Conservation (phyloP, 1,284 basidiomycete species). For the Retiboletus flavoniger region DNA sequence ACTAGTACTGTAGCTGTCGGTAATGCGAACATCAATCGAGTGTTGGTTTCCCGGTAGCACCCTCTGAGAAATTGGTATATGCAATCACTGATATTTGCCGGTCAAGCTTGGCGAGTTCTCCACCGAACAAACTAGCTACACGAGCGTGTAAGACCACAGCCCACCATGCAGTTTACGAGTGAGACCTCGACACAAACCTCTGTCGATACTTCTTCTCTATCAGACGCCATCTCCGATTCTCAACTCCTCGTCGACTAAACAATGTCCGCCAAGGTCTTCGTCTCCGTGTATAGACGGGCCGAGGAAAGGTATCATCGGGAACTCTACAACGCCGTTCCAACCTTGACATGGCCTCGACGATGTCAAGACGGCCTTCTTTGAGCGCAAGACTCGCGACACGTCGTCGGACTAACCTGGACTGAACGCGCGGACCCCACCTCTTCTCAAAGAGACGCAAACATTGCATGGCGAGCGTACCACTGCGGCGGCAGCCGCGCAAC, state of each 20-base stretch:
- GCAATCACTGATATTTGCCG: not conserved
- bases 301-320: conserved; percentile 8
- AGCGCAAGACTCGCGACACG: conserved; percentile 55
- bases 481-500: conserved; percentile 44
- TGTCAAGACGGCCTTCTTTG: conserved; percentile 57
- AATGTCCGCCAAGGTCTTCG: conserved; percentile 25
- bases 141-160: not conserved
- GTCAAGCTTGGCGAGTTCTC: not conserved
- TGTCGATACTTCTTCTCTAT: conserved; percentile 25
- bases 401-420: conserved; percentile 57
- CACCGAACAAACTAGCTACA: not conserved
- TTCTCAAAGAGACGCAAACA: conserved; percentile 45
- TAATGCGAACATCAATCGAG: conserved; percentile 22
- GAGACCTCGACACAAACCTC: conserved; percentile 3
- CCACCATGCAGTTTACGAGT: not conserved
- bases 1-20: conserved; percentile 10
- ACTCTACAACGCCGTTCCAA: conserved; percentile 18
- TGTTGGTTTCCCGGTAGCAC: not conserved
- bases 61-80: not conserved
- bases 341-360: conserved; percentile 42
- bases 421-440: conserved; percentile 54
- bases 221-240: conserved; percentile 32
- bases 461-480: conserved; percentile 52
- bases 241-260: conserved; percentile 26
- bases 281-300: conserved; percentile 6